A percentile compares a stretch with the other conserved stretches of the same genome.
Conservation (phyloP, 805 yeast species). For the Saccharomycopsis sp. region DNA sequence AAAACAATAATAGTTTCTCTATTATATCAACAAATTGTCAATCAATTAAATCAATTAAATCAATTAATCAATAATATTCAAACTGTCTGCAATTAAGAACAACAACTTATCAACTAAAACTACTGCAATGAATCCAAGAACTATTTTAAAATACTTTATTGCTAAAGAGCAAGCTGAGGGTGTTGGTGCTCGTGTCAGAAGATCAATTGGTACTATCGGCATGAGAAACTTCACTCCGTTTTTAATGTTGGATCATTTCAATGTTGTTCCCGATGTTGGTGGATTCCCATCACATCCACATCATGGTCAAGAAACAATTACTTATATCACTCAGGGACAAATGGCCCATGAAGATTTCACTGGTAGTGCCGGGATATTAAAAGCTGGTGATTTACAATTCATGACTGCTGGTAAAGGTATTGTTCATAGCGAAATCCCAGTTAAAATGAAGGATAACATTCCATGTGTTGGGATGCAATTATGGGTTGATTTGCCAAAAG, state of each 20-base stretch:
- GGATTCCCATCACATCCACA: slow-evolving; percentile 87
- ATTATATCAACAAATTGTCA: too few species aligned
- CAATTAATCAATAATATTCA: too few species aligned
- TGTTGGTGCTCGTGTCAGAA: slow-evolving; percentile 78
- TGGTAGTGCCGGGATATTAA: slow-evolving; percentile 69
- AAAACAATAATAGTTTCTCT: too few species aligned
- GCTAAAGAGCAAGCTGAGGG: slow-evolving; percentile 79
- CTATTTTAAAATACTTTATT: slow-evolving; percentile 42
- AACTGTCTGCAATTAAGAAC: background rate
- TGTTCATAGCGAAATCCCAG: slow-evolving; percentile 84
- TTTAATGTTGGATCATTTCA: slow-evolving; percentile 74
- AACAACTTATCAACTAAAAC: background rate
- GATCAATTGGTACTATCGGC: slow-evolving; percentile 65
- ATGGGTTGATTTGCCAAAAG: slow-evolving; percentile 78
- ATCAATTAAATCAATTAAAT: too few species aligned
- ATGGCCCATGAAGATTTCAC: slow-evolving; percentile 84
- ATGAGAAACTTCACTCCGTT: slow-evolving; percentile 78
- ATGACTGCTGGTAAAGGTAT: slow-evolving; percentile 92
- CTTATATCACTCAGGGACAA: slow-evolving; percentile 56
- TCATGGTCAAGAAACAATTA: slow-evolving; percentile 77
- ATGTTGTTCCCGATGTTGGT: slow-evolving; percentile 50
- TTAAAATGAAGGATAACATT: slow-evolving; percentile 39
- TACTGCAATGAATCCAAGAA: slow-evolving; percentile 28
- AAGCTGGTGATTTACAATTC: slow-evolving; percentile 82
- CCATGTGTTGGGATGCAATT: slow-evolving; percentile 68